A percentile compares a stretch with the other conserved stretches of the same genome.
Evolutionary conservation across 768 basidiomycete genomes (phyloP).

Genomic region (Lentinula edodes): DNA sequence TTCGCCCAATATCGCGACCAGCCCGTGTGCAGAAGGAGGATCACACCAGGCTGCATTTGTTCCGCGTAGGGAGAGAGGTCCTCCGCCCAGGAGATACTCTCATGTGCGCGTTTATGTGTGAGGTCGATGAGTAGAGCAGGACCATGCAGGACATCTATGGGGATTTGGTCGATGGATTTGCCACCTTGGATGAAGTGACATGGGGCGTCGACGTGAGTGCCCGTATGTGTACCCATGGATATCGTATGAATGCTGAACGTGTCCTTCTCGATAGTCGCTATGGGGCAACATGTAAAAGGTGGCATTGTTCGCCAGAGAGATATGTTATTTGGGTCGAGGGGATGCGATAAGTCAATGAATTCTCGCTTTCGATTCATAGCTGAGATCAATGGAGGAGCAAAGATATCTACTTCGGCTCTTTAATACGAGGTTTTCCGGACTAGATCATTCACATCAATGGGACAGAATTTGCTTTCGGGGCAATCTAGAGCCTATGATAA

Average conservation of each 20-base stretch:
- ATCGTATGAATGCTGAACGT: slow-evolving; percentile 49
- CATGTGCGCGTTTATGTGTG: slow-evolving; percentile 32
- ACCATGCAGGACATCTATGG: slow-evolving; percentile 47
- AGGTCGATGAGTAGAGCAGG: slow-evolving; percentile 53
- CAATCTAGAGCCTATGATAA: slow-evolving; percentile 28
- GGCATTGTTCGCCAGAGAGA: slow-evolving; percentile 56
- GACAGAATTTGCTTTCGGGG: background rate
- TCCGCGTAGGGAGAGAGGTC: slow-evolving; percentile 27
- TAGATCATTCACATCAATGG: background rate
- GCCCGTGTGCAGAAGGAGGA: slow-evolving; percentile 59
- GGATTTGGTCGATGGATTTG: slow-evolving; percentile 50
- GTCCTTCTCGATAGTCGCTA: slow-evolving; percentile 35
- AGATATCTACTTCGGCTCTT: background rate
- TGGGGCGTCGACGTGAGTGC: slow-evolving; percentile 78
- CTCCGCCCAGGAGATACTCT: slow-evolving; percentile 52
- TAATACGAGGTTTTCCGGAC: background rate
- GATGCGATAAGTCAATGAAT: slow-evolving; percentile 48
- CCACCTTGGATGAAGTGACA: slow-evolving; percentile 63
- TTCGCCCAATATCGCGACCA: slow-evolving; percentile 54
- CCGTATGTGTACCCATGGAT: slow-evolving; percentile 61
- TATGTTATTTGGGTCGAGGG: slow-evolving; percentile 31
- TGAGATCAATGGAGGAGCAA: background rate
- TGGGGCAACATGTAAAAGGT: slow-evolving; percentile 31
- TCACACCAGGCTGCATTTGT: slow-evolving; percentile 32
- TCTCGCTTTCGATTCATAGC: background rate